Evolutionary conservation across 768 basidiomycete genomes (phyloP), one percentile per base, ranked within the genome.

Genomic region (Pulveroboletus ravenelii): DNA sequence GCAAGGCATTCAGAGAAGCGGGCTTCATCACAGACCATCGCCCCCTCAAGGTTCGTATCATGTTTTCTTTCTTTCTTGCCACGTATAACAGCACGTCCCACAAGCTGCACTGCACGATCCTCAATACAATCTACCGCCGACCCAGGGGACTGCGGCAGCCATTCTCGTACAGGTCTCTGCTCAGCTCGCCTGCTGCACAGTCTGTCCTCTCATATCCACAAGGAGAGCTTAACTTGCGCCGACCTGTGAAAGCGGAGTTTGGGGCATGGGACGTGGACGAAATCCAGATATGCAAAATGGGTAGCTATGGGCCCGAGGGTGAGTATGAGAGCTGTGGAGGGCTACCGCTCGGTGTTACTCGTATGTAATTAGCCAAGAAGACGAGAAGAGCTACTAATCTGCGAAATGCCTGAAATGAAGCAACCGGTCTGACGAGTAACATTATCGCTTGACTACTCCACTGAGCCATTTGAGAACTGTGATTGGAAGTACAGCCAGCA

Each of bases 221-320:
- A 10, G 18, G 20, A 27, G 47, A 38, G 23, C 36, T 40, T 15
- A 41, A 54, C 49, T 39, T 41, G 45, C 55, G 50, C 8, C 59
- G n/a, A 17, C 72, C 63, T 15, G 60, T 69, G 39, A 45, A 51
- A 5, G 72, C 81, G 20, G 56, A 79, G 32, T 71, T 87, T 18
- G 85, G 86, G 0, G 57, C 67, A 1, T 85, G 79, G 72, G 44
- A 59, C 1, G 76, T 85, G 8, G 63, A 74, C 30, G 78, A 81
- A 54, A 66, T 87, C 10, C 80, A 87, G 61, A 70, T 88, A 30
- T 88, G 85, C 70, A 70, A 74, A 39, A 86, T 88, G 86, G 84
- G 86, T 0, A 85, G 85, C 56, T 75, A 74, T 55, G 84, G 80
- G 0, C 72, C 71, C 0, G 74, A 83, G 52, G 82, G 80, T 13